A percentile compares a stretch with the other conserved stretches of the same genome.
phyloP scores from a whole-genome alignment of 768 basidiomycete genomes.

The Lactarius akahatsu region DNA sequence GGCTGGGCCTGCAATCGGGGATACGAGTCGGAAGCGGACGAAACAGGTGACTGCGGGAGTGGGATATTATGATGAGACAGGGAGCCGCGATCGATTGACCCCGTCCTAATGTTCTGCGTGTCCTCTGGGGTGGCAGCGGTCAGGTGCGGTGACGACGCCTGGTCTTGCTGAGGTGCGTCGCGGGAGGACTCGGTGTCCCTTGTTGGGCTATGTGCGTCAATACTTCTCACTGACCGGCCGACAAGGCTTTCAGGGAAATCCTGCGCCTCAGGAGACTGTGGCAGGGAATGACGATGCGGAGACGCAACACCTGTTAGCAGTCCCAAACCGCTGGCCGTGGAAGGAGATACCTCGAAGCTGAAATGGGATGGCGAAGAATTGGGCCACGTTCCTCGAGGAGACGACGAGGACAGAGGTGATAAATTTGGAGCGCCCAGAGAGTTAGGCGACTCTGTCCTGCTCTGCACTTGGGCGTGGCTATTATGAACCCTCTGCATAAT shows the following conservation, averaged over 20 bases:
- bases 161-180: background rate
- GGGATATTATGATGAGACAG: conserved; percentile 3
- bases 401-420: conserved; percentile 9
- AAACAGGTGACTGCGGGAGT: conserved; percentile 12
- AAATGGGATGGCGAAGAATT: background rate
- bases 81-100: background rate
- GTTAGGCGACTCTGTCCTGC: background rate
- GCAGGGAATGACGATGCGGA: background rate
- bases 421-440: background rate
- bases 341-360: background rate
- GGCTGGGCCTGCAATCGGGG: conserved; percentile 16
- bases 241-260: background rate
- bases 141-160: background rate
- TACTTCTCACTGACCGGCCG: background rate
- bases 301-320: conserved; percentile 5
- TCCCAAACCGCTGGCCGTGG: conserved; percentile 6
- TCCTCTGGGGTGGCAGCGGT: background rate
- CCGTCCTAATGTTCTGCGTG: background rate
- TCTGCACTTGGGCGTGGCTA: background rate
- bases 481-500: background rate
- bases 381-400: background rate
- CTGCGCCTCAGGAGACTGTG: background rate
- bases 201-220: background rate
- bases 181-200: background rate
- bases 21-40: background rate